phyloP scores from a whole-genome alignment of 2,329 filamentous ascomycete species.

The Penicillium sp. region DNA sequence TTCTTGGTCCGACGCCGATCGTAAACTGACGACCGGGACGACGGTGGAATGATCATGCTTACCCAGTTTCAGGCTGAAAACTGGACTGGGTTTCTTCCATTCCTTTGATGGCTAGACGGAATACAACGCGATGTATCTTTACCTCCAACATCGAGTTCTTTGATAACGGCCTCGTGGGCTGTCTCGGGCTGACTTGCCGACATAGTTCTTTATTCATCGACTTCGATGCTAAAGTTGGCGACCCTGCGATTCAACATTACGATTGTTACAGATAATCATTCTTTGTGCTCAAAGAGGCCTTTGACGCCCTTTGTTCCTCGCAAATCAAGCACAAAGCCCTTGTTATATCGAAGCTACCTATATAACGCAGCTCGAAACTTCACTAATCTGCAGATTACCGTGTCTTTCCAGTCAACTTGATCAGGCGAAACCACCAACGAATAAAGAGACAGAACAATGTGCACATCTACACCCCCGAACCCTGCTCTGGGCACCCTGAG shows the following conservation, averaged over 20 bases:
- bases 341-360: neutral
- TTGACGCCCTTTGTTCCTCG: neutral
- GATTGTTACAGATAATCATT: neutral
- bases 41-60: neutral
- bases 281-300: neutral
- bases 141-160: neutral
- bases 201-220: neutral
- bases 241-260: neutral
- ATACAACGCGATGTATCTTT: neutral
- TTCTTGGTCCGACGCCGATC: neutral
- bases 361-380: neutral
- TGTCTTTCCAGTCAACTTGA: too few species aligned
- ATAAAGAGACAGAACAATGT: neutral
- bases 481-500: constrained; percentile 4
- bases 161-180: neutral
- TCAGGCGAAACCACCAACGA: neutral
- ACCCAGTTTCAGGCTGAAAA: neutral
- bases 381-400: neutral
- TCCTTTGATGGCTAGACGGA: neutral
- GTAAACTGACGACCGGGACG: neutral
- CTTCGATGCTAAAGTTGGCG: neutral
- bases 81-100: neutral
- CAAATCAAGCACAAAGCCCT: neutral
- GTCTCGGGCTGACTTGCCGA: neutral
- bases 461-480: neutral